Evolutionary conservation across 2,329 filamentous ascomycete species (phyloP).

Genomic region (Saccharata proteae): DNA sequence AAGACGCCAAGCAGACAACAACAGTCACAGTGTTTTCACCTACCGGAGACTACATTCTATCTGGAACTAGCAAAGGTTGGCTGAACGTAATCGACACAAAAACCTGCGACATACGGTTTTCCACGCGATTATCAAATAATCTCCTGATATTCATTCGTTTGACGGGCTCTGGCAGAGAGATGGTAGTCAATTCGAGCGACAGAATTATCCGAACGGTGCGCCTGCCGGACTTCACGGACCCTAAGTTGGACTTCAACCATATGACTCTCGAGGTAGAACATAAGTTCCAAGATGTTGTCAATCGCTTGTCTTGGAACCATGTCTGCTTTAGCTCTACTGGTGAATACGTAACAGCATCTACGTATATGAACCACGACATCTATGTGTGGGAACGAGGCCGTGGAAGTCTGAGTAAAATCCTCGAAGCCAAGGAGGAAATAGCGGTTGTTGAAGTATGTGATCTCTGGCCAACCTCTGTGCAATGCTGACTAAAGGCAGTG

Average conservation of each 20-base stretch:
- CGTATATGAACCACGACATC: conserved; percentile 96
- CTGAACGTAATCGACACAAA: conserved; percentile 86
- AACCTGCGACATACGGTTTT: conserved; percentile 74
- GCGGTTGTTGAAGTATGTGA: conserved; percentile 90
- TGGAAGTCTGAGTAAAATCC: conserved; percentile 88
- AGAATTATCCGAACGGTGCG: conserved; percentile 88
- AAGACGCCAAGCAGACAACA: conserved; percentile 90
- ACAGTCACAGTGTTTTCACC: conserved; percentile 84
- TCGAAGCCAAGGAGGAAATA: conserved; percentile 93
- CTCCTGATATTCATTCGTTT: conserved; percentile 81
- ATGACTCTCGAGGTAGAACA: conserved; percentile 88
- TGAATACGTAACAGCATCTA: conserved; percentile 92
- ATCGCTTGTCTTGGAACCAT: conserved; percentile 90
- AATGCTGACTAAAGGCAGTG: conserved; percentile 44
- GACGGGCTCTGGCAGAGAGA: conserved; percentile 69
- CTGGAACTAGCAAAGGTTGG: conserved; percentile 90
- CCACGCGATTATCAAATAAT: conserved; percentile 74
- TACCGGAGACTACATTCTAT: conserved; percentile 75
- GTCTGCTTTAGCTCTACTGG: conserved; percentile 89
- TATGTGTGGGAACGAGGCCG: conserved; percentile 96
- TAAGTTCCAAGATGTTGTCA: conserved; percentile 97
- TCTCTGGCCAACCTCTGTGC: conserved; percentile 8
- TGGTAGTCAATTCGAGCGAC: conserved; percentile 88
- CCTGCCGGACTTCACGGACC: conserved; percentile 57
- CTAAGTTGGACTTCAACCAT: conserved; percentile 66